Evolutionary conservation across 2,329 filamentous ascomycete species (phyloP).

Genomic region (Thelonectria blattea): DNA sequence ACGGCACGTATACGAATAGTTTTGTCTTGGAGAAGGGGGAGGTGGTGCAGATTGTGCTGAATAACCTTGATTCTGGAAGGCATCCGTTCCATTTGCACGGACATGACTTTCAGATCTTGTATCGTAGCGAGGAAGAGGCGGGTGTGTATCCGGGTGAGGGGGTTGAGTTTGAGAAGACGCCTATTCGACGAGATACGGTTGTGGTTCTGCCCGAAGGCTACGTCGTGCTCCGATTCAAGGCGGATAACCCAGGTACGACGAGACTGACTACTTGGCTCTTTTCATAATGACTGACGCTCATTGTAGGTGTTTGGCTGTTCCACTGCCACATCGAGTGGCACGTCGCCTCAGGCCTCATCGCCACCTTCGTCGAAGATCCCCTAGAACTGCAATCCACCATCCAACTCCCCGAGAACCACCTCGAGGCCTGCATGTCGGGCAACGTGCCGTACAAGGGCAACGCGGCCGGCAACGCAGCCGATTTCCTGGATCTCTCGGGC

Average conservation of each 20-base stretch:
- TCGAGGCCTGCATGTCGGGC: constrained; percentile 61
- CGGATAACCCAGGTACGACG: constrained; percentile 67
- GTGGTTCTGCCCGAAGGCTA: constrained; percentile 70
- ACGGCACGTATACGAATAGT: constrained; percentile 69
- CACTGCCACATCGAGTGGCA: constrained; percentile 87
- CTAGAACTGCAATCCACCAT: constrained; percentile 65
- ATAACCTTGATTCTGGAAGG: constrained; percentile 73
- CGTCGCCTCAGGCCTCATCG: constrained; percentile 68
- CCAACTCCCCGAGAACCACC: constrained; percentile 64
- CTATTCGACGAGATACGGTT: constrained; percentile 73
- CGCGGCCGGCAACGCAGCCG: constrained; percentile 71
- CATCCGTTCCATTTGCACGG: constrained; percentile 84
- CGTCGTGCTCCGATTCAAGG: constrained; percentile 70
- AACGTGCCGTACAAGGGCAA: constrained; percentile 67
- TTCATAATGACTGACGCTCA: constrained; percentile 9
- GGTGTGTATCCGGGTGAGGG: constrained; percentile 59
- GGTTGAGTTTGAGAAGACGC: constrained; percentile 57
- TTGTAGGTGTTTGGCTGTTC: constrained; percentile 68
- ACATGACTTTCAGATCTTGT: constrained; percentile 73
- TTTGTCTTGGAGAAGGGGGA: constrained; percentile 71
- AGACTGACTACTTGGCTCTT: not conserved
- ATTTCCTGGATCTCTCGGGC: constrained; percentile 68
- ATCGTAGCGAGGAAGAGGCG: constrained; percentile 63
- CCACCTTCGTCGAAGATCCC: constrained; percentile 69
- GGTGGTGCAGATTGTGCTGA: constrained; percentile 77